phyloP scores from a whole-genome alignment of 129 eudicot genomes.

The Centella asiatica region DNA sequence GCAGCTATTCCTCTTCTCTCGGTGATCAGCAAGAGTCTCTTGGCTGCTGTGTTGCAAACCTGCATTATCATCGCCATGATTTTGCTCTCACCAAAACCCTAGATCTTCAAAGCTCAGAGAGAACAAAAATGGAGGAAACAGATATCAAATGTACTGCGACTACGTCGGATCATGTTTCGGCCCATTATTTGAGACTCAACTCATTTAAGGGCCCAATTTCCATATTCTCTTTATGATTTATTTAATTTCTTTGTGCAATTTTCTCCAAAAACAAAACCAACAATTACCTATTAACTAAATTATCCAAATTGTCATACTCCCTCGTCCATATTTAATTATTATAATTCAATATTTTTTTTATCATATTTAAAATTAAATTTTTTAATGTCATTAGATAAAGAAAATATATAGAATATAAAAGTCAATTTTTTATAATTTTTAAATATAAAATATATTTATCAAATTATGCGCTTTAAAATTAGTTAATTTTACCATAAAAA shows the following conservation, averaged over 20 bases:
- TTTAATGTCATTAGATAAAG: too few relatives aligned
- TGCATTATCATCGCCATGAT: slow-evolving; percentile 51
- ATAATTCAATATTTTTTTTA: too few relatives aligned
- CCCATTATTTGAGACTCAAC: background rate
- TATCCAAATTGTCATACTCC: too few relatives aligned
- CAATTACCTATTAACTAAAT: too few relatives aligned
- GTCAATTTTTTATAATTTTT: too few relatives aligned
- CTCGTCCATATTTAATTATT: too few relatives aligned
- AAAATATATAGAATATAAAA: too few relatives aligned
- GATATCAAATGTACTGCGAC: background rate
- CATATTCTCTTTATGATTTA: background rate
- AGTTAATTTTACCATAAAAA: too few relatives aligned
- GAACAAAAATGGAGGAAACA: background rate
- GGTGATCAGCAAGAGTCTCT: slow-evolving; percentile 33
- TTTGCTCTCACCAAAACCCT: slow-evolving; percentile 38
- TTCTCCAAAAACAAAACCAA: too few relatives aligned
- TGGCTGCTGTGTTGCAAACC: slow-evolving; percentile 45
- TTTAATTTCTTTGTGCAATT: background rate
- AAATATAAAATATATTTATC: too few relatives aligned
- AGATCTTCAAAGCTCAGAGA: background rate
- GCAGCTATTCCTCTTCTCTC: slow-evolving; percentile 10
- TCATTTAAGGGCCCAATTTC: background rate
- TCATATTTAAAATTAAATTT: too few relatives aligned
- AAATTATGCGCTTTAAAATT: too few relatives aligned
- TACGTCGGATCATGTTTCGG: background rate